Evolutionary conservation across 495 filamentous ascomycete genomes (phyloP).

Genomic region (Cairneyella variabilis): DNA sequence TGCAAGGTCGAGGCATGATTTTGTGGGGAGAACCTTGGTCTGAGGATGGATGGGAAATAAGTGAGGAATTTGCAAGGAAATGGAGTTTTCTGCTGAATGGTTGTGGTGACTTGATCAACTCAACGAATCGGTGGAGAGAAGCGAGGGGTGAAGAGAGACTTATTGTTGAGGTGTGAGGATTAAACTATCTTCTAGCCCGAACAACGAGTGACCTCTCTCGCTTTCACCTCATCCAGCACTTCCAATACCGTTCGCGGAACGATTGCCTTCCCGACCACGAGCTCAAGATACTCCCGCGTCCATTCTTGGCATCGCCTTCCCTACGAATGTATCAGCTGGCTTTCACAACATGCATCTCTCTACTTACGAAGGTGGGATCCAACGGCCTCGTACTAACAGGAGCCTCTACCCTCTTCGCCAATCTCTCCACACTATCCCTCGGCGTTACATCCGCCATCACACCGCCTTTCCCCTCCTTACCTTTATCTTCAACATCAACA

Average conservation of each 20-base stretch:
- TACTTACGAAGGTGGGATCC: conserved; percentile 5
- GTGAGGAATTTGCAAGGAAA: conserved; percentile 44
- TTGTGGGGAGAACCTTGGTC: neutral
- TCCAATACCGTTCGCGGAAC: neutral
- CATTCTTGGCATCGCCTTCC: conserved; percentile 9
- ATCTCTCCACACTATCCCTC: conserved; percentile 6
- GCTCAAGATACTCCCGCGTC: conserved; percentile 7
- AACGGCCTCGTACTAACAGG: conserved; percentile 9
- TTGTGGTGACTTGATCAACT: conserved; percentile 41
- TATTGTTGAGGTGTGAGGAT: conserved; percentile 18
- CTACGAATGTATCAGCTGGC: neutral
- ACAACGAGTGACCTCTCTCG: neutral
- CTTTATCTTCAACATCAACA: neutral
- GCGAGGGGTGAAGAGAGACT: conserved; percentile 44
- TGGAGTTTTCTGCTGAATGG: conserved; percentile 50
- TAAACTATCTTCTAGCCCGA: neutral
- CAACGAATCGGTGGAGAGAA: conserved; percentile 48
- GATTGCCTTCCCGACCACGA: neutral
- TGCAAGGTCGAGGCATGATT: neutral
- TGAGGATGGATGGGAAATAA: neutral
- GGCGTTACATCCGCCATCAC: neutral
- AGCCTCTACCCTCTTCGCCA: conserved; percentile 2
- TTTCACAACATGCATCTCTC: neutral
- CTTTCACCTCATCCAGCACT: conserved; percentile 5
- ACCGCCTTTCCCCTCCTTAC: neutral